These are phyloP conservation scores for Nicotiana knightiana DNA, from an alignment of 257 asterid genomes.

Conservation along the genomic window DNA sequence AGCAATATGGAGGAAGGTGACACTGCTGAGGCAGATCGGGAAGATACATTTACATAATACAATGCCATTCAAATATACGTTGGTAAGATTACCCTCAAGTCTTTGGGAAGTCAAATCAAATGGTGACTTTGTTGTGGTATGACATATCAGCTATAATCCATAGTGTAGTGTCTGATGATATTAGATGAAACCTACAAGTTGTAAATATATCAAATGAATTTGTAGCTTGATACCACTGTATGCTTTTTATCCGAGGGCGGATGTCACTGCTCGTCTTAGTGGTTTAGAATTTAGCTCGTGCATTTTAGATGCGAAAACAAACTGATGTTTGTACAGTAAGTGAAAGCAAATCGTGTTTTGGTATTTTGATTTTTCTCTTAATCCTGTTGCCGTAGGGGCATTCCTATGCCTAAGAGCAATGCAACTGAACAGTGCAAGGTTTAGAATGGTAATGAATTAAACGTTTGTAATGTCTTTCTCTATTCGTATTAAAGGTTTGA, in stretches of 20 bases:
- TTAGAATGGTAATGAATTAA: not conserved
- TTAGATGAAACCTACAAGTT: not conserved
- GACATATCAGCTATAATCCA: not conserved
- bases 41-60: slow-evolving; percentile 62
- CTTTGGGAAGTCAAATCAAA: not conserved
- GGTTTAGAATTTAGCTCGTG: not conserved
- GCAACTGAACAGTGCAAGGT: not conserved
- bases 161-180: not conserved
- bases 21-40: slow-evolving; percentile 82
- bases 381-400: not conserved
- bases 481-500: too few species aligned
- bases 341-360: not conserved
- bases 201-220: not conserved
- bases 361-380: not conserved
- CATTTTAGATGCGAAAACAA: too few species aligned
- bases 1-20: slow-evolving; percentile 97
- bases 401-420: not conserved
- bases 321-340: not conserved
- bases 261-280: not conserved
- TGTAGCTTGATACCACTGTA: not conserved
- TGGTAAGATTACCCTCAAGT: not conserved
- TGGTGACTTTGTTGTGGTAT: not conserved
- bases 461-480: not conserved
- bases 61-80: not conserved
- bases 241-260: not conserved